Base-by-base conservation (phyloP, 257 asterid genomes). In the Echium plantagineum region DNA sequence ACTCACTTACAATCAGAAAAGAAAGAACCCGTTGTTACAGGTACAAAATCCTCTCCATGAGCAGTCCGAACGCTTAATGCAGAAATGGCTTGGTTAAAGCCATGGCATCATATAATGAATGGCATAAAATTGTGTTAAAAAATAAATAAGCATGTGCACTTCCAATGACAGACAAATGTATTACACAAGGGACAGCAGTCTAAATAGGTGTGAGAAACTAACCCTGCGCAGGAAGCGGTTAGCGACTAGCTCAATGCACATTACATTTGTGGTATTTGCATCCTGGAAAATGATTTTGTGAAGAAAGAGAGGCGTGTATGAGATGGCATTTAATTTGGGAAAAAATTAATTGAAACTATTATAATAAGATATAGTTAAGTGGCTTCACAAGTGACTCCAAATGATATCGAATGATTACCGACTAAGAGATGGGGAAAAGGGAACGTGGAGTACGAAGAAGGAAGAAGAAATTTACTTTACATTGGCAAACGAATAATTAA, bases 141-240 rank as follows among this genome's bases (percentile, higher is more conserved):
- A 26, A 26, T 2, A 26, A 26, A 3, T 28, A 28, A 28, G 5
- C 47, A 7, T 35, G 15, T 13, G 3, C 10, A 58, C 22, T 20
- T 8, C 1, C 12, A 30, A n/a, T 58, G 48, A 31, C 35, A 24
- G 19, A 18, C 15, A 60, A 28, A 51, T 15, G 28, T 42, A 35
- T 32, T 52, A 16, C 21, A 52, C 3, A 28, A 53, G 53, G 28
- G 57, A 18, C 26, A 57, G 67, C 51, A 22, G 19, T 18, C 31
- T 16, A 13, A 52, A 71, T 61, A 61, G 67, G 70, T 57, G 24
- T 3, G 30, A 55, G 61, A 66, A 51, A 63, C 63, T 59, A 82
- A 91, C 98, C 96, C 78, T 91, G 56, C 97, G 87, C 78, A 91
- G 78, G 85, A 91, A 91, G 75, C 98, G 95, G 75, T 91, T 83